Base-by-base conservation (phyloP, 257 asterid species). In the Lycium barbarum region DNA sequence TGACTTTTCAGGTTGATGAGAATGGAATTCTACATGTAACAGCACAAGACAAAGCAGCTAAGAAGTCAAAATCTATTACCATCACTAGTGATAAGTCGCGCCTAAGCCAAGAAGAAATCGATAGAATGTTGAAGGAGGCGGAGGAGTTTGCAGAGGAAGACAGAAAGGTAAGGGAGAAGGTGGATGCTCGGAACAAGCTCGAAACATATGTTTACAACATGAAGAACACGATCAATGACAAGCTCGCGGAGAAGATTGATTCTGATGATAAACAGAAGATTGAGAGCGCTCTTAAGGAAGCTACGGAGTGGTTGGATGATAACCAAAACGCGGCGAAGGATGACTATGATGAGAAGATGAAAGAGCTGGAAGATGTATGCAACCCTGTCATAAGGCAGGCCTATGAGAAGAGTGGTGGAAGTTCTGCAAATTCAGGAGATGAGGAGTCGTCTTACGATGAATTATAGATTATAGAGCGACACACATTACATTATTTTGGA, bases 11-110 rank as follows among this genome's bases (percentile, higher is more conserved):
- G 66, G 57, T 86, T 38, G 86, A 83, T 40, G 86, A 53, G 9
- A 72, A 83, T 47, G 89, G 87, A 6, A 86, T 83, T 20, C 65
- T 86, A 55, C 81, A 86, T 5, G 89, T 79, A 9, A 83, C 47
- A 57, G 89, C 86, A 7, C 81, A 65, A 59, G 89, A 86, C 66
- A 86, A 86, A 43, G 88, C 84, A 45, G 80, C 88, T 36, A 83
- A 83, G 80, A 86, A 83, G 4, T 82, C 83, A 0, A 62, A 83
- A 86, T 72, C 84, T 8, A 78, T 86, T 5, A 86, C 86, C 76
- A 83, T 83, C 67, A 83, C 84, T 12, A 86, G 84, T 9, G 84
- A 78, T 5, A 83, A 83, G 65, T 66, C 67, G 9, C 80, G 84
- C 38, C 55, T 74, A 7, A 63, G 81, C 67, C 86, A 67, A n/a